These are phyloP conservation scores for Laburnicola sp. DNA, from an alignment of 2,329 filamentous ascomycete genomes.

Conservation along the genomic window DNA sequence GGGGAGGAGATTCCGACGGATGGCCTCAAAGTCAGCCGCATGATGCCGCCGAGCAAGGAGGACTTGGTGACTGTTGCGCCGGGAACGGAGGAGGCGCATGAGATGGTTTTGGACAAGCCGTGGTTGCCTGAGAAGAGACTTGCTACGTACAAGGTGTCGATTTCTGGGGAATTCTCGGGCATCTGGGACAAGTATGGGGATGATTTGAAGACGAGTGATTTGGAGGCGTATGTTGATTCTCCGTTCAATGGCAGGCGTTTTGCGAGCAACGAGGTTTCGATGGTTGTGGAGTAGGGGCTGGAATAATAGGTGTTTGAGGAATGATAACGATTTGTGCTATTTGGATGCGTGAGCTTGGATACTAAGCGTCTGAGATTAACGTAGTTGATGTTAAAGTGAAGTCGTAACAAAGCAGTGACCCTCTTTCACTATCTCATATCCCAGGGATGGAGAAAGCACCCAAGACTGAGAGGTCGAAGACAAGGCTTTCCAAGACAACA, in stretches of 20 bases:
- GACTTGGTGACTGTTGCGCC: slow-evolving; percentile 43
- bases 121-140: slow-evolving; percentile 44
- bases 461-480: too few species aligned
- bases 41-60: slow-evolving; percentile 43
- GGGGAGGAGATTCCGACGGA: slow-evolving; percentile 35
- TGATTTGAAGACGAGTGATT: slow-evolving; percentile 29
- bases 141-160: slow-evolving; percentile 42
- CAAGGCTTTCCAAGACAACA: too few species aligned
- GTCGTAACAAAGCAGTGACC: too few species aligned
- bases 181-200: slow-evolving; percentile 38
- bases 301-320: too few species aligned
- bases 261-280: slow-evolving; percentile 26
- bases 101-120: slow-evolving; percentile 43
- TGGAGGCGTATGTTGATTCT: slow-evolving; percentile 30
- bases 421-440: too few species aligned
- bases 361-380: too few species aligned
- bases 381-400: too few species aligned
- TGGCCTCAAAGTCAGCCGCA: slow-evolving; percentile 41
- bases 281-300: slow-evolving; percentile 27
- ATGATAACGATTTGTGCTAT: too few species aligned
- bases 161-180: slow-evolving; percentile 40
- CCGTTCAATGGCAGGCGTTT: slow-evolving; percentile 32
- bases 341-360: too few species aligned
- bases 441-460: too few species aligned
- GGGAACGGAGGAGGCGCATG: slow-evolving; percentile 35